Conservation (phyloP, 1,284 basidiomycete species). For the Trichosporon faecale region DNA sequence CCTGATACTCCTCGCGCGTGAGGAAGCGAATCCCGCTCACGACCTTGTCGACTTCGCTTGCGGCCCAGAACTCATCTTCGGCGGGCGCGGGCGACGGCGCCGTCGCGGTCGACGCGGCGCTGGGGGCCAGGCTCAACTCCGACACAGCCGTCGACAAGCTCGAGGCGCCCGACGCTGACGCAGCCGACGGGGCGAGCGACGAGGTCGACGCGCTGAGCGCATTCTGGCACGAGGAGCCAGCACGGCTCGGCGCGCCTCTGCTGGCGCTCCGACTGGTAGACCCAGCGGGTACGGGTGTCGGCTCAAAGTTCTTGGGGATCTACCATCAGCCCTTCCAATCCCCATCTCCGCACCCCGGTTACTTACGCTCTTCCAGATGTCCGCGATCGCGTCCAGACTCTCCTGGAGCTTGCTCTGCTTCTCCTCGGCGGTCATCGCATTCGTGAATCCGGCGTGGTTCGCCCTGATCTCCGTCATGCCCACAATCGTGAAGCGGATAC, state of each 20-base stretch:
- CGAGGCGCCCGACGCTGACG: neutral
- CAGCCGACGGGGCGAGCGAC: neutral
- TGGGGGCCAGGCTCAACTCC: neutral
- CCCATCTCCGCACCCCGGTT: neutral
- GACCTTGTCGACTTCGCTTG: neutral
- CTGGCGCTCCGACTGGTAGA: neutral
- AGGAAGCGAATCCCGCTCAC: neutral
- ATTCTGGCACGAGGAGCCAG: neutral
- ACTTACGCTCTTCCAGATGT: neutral
- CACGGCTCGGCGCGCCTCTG: neutral
- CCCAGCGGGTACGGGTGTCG: neutral
- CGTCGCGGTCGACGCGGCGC: neutral
- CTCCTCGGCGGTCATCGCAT: neutral
- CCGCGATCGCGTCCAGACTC: neutral
- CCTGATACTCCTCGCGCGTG: neutral
- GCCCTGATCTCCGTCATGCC: constrained; percentile 1
- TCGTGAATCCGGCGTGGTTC: constrained; percentile 1
- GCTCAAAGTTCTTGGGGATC: constrained; percentile 3
- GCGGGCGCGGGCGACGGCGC: neutral
- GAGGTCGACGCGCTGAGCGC: neutral
- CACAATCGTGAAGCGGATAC: neutral
- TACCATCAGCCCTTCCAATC: neutral
- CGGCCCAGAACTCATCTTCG: neutral
- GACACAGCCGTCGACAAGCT: neutral
- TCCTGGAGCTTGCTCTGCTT: neutral